Conservation (phyloP, 208 protist species). For the Leishmania aethiopica region DNA sequence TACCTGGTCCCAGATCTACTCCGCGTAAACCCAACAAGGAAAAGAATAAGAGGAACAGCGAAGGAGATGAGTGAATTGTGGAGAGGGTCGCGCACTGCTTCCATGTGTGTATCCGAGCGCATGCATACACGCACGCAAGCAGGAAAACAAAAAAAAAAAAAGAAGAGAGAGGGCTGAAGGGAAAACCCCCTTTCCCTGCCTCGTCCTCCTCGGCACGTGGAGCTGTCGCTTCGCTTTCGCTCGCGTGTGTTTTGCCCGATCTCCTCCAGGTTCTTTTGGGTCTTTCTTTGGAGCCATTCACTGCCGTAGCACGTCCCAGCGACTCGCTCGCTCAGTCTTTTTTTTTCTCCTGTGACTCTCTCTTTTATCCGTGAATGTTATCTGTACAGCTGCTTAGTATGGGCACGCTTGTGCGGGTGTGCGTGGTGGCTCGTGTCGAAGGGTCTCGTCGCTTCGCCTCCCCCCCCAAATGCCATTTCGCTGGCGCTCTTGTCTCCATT, state of each 20-base stretch:
- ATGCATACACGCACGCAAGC: neutral
- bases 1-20: constrained; percentile 26
- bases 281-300: too few species aligned
- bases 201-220: neutral
- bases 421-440: neutral
- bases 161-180: neutral
- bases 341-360: neutral
- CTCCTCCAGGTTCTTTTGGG: neutral
- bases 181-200: neutral
- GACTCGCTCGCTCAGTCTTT: neutral
- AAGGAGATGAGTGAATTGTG: neutral
- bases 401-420: neutral
- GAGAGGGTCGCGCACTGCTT: neutral
- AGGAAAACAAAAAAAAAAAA: neutral
- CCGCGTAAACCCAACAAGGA: neutral
- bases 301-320: too few species aligned
- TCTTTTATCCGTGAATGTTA: neutral
- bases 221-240: neutral
- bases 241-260: neutral
- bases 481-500: neutral
- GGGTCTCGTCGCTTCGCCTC: neutral
- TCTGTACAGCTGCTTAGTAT: neutral
- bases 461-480: neutral
- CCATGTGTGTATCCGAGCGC: neutral
- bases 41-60: neutral